phyloP scores from a whole-genome alignment of 2,329 filamentous ascomycete genomes.

The Whalleya microplaca region DNA sequence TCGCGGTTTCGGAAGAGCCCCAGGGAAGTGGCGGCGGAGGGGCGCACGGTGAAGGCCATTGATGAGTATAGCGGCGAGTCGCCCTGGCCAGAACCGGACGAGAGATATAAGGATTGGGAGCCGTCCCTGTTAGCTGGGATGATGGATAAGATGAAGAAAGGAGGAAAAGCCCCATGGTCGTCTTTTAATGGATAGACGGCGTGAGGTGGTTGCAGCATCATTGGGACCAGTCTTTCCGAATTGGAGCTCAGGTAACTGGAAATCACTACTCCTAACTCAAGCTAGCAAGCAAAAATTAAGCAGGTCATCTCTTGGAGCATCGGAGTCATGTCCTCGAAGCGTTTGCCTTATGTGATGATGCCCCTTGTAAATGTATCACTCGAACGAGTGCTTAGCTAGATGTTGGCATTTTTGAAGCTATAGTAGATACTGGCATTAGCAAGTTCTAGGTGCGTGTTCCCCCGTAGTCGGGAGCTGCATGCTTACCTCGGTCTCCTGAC shows the following conservation, averaged over 20 bases:
- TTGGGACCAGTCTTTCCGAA: not conserved
- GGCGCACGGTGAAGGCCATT: not conserved
- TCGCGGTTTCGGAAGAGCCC: not conserved
- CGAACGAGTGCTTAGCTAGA: too few relatives aligned
- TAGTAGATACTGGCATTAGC: too few relatives aligned
- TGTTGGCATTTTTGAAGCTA: too few relatives aligned
- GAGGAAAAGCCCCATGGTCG: not conserved
- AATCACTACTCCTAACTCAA: too few relatives aligned
- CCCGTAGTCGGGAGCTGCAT: too few relatives aligned
- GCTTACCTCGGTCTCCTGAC: too few relatives aligned
- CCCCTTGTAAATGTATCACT: too few relatives aligned
- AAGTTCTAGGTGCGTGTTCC: too few relatives aligned
- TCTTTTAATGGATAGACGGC: not conserved
- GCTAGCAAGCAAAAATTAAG: too few relatives aligned
- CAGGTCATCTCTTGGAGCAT: too few relatives aligned
- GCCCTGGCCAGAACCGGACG: not conserved
- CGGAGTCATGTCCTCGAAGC: too few relatives aligned
- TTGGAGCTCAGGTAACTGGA: not conserved
- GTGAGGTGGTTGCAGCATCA: not conserved
- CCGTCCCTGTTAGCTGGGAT: not conserved
- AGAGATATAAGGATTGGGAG: not conserved
- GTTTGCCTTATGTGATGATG: too few relatives aligned
- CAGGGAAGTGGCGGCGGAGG: not conserved
- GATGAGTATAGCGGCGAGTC: not conserved
- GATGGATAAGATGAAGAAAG: not conserved